phyloP scores from a whole-genome alignment of 225 moss, liverwort and hornwort species.

The Physcomitrellopsis africana region DNA sequence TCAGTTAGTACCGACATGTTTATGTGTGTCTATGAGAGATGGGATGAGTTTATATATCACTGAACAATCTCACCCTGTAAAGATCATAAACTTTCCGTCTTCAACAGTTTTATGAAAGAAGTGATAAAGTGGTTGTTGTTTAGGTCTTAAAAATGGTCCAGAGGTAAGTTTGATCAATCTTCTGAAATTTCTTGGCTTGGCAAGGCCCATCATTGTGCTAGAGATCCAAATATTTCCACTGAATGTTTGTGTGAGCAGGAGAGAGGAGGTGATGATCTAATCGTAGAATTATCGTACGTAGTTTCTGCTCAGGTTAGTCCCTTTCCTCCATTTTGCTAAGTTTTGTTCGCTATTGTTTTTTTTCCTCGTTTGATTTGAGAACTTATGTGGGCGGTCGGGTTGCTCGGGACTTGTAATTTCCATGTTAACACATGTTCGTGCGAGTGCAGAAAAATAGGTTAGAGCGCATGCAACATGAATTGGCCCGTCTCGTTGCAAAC shows the following conservation, averaged over 20 bases:
- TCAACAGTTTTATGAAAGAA: neutral
- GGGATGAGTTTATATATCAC: neutral
- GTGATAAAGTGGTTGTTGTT: neutral
- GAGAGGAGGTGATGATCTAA: slow-evolving; percentile 61
- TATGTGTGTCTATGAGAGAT: neutral
- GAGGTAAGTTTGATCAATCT: neutral
- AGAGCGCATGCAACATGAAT: slow-evolving; percentile 59
- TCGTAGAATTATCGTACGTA: slow-evolving; percentile 73
- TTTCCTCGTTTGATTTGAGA: no score
- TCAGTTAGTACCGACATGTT: neutral
- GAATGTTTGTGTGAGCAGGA: slow-evolving; percentile 49
- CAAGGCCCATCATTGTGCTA: neutral
- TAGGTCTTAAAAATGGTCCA: neutral
- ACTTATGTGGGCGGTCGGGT: neutral
- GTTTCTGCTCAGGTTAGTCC: slow-evolving; percentile 77
- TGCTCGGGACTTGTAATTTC: accelerated
- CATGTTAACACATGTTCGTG: neutral
- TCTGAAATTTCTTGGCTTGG: neutral
- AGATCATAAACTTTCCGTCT: neutral
- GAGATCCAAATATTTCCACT: neutral
- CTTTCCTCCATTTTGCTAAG: neutral
- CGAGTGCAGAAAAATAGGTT: slow-evolving; percentile 62
- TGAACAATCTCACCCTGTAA: neutral
- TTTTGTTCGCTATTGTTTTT: neutral
- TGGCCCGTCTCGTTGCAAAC: slow-evolving; percentile 37